phyloP scores from a whole-genome alignment of 1,284 basidiomycete genomes.

The Gastroboletus turbinatus region DNA sequence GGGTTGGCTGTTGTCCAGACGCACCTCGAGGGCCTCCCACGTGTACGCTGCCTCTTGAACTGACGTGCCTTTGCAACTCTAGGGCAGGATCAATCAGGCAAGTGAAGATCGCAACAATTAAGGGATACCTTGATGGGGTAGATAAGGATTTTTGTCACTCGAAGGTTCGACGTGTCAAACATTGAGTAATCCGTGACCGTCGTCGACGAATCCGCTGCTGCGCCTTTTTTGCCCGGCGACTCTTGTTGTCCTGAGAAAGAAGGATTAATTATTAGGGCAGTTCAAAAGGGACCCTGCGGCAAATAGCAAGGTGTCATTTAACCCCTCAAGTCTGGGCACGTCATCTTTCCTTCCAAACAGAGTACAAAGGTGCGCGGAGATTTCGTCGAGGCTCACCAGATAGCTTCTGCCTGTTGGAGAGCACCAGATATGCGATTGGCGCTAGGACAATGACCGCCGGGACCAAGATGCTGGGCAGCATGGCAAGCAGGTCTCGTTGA shows the following conservation, averaged over 20 bases:
- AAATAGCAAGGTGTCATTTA: background rate
- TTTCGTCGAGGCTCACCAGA: conserved; percentile 9
- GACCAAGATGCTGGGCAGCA: conserved; percentile 13
- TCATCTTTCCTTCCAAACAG: background rate
- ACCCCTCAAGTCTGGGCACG: background rate
- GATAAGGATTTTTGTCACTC: conserved; percentile 58
- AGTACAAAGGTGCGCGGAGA: background rate
- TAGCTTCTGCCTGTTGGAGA: conserved; percentile 4
- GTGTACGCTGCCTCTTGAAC: conserved; percentile 55
- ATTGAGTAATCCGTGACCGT: conserved; percentile 14
- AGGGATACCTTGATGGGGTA: conserved; percentile 64
- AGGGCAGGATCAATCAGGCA: background rate
- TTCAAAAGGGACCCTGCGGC: background rate
- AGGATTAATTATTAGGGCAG: background rate
- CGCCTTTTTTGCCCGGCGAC: background rate
- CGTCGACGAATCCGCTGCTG: background rate
- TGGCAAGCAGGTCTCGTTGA: background rate
- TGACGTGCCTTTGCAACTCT: conserved; percentile 69
- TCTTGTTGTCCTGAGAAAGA: conserved; percentile 13
- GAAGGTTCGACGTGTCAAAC: conserved; percentile 39
- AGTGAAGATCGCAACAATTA: background rate
- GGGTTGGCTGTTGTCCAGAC: conserved; percentile 10
- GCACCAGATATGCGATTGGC: conserved; percentile 16
- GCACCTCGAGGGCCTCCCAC: conserved; percentile 61
- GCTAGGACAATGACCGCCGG: conserved; percentile 12